Base-by-base conservation (phyloP, 2,329 filamentous ascomycete genomes). In the Claviceps sp. region DNA sequence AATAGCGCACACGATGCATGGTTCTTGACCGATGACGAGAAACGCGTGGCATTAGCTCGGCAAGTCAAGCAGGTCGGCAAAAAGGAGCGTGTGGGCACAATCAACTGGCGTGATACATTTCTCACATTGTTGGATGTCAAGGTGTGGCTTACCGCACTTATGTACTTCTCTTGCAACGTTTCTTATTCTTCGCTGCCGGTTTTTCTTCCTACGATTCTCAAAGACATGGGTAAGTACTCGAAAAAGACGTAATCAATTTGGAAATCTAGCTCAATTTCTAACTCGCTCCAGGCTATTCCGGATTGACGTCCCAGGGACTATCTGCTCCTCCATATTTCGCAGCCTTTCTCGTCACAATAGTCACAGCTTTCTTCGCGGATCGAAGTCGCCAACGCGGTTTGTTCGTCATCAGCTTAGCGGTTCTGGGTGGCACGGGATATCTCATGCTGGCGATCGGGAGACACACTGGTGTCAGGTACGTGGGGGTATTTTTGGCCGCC, bases 101-200 rank as follows among this genome's bases (percentile, higher is more conserved):
- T 58, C 17, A 48, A 56, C 24, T 58, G 60, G 58, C 55, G 56
- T 3, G 66, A 68, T 43, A 56, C 68, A 1, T 50, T 63, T 5
- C 56, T 58, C 11, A 65, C 62, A 1, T 54, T 69, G 22, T 47
- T 53, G 1, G 67, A 69, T 55, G 65, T 65, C 56, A 62, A 68
- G 51, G 64, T 64, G 42, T 69, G 66, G 50, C 45, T 66, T 5
- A 66, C 51, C 1, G 49, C 41, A 16, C 30, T 55, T 38, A 55
- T 55, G 54, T 55, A 52, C 22, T 53, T 55, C 17, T 51, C 51
- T 7, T 55, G 68, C 52, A 64, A 61, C 42, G 45, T 57, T 1
- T 67, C 68, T 13, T 63, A 66, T 50, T 67, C 68, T 50, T 65
- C 58, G 1, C 46, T 60, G 26, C 54, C 58, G 4, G 57, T 56